Conservation (phyloP, 345 rosid species). For the Eucalyptus sp. region DNA sequence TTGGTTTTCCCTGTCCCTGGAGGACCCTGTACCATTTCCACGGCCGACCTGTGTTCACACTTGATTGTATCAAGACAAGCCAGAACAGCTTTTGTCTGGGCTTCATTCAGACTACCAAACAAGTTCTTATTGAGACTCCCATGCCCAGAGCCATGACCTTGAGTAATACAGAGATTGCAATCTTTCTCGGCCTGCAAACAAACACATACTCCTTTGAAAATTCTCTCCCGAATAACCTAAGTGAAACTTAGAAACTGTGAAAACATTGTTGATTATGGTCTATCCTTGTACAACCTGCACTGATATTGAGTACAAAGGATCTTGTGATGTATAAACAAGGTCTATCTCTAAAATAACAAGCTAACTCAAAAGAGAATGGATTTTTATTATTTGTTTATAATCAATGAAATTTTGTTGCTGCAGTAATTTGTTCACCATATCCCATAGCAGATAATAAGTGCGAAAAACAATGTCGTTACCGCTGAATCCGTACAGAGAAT, state of each 20-base stretch:
- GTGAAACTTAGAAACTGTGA: background rate
- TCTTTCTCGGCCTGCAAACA: background rate
- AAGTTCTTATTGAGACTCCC: background rate
- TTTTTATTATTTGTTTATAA: background rate
- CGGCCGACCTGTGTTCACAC: background rate
- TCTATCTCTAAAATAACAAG: background rate
- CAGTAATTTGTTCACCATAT: background rate
- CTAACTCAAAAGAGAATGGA: background rate
- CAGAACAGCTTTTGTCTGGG: background rate
- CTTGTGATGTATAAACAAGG: background rate
- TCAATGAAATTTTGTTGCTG: background rate
- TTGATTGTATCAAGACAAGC: background rate
- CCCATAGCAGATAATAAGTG: background rate
- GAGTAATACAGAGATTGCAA: background rate
- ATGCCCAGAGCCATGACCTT: background rate
- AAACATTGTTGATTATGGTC: background rate
- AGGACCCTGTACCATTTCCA: constrained; percentile 13
- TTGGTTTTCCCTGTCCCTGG: constrained; percentile 13
- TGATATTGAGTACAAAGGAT: background rate
- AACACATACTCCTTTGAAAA: background rate
- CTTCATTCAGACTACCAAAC: background rate
- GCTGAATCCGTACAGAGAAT: background rate
- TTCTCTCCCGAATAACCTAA: background rate
- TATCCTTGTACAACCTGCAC: background rate
- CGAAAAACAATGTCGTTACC: background rate